Base-by-base conservation (phyloP, 805 yeast species). In the Barnettozyma californica region DNA sequence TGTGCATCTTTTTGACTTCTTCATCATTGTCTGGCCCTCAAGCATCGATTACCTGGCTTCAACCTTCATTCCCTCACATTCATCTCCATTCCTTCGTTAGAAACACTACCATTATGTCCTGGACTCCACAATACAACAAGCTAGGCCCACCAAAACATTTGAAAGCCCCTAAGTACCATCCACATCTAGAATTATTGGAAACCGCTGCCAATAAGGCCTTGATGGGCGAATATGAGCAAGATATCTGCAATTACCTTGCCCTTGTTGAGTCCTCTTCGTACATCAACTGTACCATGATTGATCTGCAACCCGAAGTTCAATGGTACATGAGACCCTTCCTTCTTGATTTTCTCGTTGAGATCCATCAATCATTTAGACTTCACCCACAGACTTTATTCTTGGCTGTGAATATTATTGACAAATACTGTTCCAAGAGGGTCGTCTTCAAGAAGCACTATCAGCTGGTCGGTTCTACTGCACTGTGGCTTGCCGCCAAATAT, bases 401-500 rank as follows among this genome's bases (percentile, higher is more conserved):
- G 59, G 82, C 86, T 51, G 76, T 84, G 43, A 79, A 80, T 56
- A 76, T 89, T 50, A 82, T 88, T 45, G 97, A 90, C 65, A 76
- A 92, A 49, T 90, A 90, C 68, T 84, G 94, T 61, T 83, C 94
- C 45, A 83, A 80, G 59, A 73, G 96, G 52, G 80, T 87, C 9
- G 89, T 88, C 2, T 80, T 83, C 63, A 79, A 82, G 56, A 86
- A 83, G 53, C 96, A 89, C 62, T 83, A 85, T 59, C 96, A 88
- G 63, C 71, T 90, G 47, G 86, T 89, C 25, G 91, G 92, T 27
- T 82, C 92, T 55, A 84, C 95, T 0, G 84, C 95, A 25, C 68
- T 90, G 43, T 88, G 96, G 95, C 79, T 90, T 18, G 94, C 96
- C 2, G 79, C 94, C 41, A 90, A 90, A 62, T 73, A 79, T 43